phyloP scores from a whole-genome alignment of 768 basidiomycete species.

The Piloderma croceum region DNA sequence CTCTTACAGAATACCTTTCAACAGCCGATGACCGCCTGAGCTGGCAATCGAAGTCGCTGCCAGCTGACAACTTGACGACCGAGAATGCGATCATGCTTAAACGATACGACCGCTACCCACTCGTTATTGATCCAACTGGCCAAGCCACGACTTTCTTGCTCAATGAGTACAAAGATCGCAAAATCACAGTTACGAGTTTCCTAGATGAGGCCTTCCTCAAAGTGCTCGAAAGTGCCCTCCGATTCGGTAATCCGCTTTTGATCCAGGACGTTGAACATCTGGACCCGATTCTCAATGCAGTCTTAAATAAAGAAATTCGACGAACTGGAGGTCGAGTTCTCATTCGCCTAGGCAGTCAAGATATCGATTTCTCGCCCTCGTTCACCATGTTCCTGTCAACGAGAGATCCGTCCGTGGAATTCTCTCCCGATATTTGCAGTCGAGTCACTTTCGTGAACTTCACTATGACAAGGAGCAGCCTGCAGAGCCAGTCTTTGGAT shows the following conservation, averaged over 20 bases:
- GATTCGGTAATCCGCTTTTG: conserved; percentile 94
- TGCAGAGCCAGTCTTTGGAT: conserved; percentile 96
- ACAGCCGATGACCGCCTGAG: conserved; percentile 92
- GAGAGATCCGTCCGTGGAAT: conserved; percentile 93
- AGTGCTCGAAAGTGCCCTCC: conserved; percentile 95
- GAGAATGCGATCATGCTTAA: conserved; percentile 99
- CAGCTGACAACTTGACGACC: conserved; percentile 90
- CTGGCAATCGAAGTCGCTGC: conserved; percentile 96
- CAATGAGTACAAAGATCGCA: conserved; percentile 92
- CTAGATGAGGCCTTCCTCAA: conserved; percentile 98
- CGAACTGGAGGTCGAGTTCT: conserved; percentile 96
- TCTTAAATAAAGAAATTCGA: conserved; percentile 93
- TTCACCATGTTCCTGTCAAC: conserved; percentile 99
- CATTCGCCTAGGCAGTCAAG: conserved; percentile 93
- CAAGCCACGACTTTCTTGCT: conserved; percentile 93
- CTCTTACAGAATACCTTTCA: conserved; percentile 92
- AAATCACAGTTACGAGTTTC: conserved; percentile 98
- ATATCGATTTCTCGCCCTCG: conserved; percentile 99
- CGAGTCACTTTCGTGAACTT: conserved; percentile 94
- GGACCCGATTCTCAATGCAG: conserved; percentile 95
- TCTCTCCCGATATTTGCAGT: conserved; percentile 98
- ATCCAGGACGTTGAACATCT: conserved; percentile 98
- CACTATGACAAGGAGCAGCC: conserved; percentile 97
- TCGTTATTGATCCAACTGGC: conserved; percentile 96
- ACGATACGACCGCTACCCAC: conserved; percentile 93